phyloP scores from a whole-genome alignment of 805 yeast species.

The Jamesozyma lodderae region DNA sequence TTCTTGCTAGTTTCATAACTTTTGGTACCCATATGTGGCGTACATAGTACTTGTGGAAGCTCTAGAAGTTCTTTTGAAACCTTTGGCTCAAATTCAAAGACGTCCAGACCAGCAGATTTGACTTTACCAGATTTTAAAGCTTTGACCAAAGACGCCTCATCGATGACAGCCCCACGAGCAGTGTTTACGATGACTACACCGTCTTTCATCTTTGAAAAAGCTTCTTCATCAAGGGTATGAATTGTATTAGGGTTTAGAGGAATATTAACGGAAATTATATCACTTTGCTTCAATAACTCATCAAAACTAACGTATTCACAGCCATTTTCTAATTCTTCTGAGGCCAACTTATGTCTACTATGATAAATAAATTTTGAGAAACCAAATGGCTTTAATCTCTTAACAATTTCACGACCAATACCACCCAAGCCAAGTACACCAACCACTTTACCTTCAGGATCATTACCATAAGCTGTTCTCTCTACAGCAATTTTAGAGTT shows the following conservation, averaged over 20 bases:
- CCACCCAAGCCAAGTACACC: conserved; percentile 89
- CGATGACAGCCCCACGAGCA: conserved; percentile 80
- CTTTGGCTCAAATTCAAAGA: conserved; percentile 65
- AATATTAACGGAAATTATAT: conserved; percentile 63
- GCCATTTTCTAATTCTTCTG: conserved; percentile 54
- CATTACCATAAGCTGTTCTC: conserved; percentile 59
- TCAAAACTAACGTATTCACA: conserved; percentile 67
- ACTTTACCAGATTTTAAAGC: conserved; percentile 56
- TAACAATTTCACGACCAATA: conserved; percentile 73
- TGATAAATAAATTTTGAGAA: conserved; percentile 62
- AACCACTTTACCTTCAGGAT: conserved; percentile 64
- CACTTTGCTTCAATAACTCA: conserved; percentile 53
- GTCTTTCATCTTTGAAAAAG: conserved; percentile 61
- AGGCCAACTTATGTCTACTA: conserved; percentile 48
- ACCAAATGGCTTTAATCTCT: conserved; percentile 68
- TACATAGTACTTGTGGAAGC: conserved; percentile 60
- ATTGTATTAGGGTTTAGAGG: conserved; percentile 68
- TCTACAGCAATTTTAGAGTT: conserved; percentile 51
- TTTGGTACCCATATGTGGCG: conserved; percentile 89
- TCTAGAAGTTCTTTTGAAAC: conserved; percentile 53
- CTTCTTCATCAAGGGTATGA: conserved; percentile 55
- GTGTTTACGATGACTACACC: conserved; percentile 73
- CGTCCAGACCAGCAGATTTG: conserved; percentile 64
- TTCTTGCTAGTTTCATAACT: conserved; percentile 61
- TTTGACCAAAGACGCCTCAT: conserved; percentile 49